phyloP scores from a whole-genome alignment of 345 rosid genomes.

The Trapa bicornis region DNA sequence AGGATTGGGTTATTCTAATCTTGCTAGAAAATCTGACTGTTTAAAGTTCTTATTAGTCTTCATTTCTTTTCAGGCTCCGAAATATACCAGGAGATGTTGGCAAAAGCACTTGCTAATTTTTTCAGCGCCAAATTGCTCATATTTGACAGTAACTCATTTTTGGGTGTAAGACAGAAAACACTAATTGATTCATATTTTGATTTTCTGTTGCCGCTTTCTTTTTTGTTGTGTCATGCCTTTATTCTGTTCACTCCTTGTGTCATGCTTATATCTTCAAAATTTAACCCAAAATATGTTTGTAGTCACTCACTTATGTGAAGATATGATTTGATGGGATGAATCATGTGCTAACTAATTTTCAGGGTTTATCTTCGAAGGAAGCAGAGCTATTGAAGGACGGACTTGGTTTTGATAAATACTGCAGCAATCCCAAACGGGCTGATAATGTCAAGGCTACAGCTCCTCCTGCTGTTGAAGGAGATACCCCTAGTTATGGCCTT shows the following conservation, averaged over 20 bases:
- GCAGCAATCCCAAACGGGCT: constrained; percentile 34
- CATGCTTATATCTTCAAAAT: neutral
- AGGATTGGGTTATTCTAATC: neutral
- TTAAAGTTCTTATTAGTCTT: neutral
- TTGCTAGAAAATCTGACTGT: neutral
- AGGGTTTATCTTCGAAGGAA: constrained; percentile 82
- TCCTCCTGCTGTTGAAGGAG: constrained; percentile 37
- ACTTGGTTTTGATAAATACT: constrained; percentile 38
- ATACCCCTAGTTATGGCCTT: constrained; percentile 38
- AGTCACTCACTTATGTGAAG: neutral
- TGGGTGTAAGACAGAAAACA: constrained; percentile 56
- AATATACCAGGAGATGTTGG: constrained; percentile 86
- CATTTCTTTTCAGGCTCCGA: constrained; percentile 57
- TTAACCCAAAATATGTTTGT: neutral
- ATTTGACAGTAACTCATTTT: constrained; percentile 62
- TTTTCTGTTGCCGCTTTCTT: neutral
- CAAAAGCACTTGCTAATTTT: constrained; percentile 70
- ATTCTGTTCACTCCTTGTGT: neutral
- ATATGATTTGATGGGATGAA: neutral
- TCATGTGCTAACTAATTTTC: neutral
- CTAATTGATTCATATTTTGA: constrained; percentile 1
- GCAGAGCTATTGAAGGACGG: constrained; percentile 63
- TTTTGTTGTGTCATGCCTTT: neutral
- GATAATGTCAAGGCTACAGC: constrained; percentile 34
- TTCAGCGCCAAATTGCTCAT: constrained; percentile 74